These are phyloP conservation scores for Pseudogymnoascus sp. DNA, from an alignment of 2,329 filamentous ascomycete genomes.

Conservation along the genomic window DNA sequence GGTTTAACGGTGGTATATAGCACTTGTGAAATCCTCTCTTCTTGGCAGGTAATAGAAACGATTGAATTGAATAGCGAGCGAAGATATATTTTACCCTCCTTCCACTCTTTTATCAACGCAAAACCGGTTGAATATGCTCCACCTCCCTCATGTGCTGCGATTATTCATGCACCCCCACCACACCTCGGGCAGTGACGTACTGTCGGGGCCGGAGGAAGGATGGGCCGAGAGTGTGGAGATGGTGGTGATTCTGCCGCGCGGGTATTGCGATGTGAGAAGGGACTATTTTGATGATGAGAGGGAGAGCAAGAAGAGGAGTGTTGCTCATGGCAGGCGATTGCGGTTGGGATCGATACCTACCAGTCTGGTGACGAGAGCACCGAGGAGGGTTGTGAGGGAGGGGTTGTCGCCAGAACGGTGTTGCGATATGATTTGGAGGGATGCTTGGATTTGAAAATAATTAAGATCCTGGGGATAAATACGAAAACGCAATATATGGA, in stretches of 20 bases:
- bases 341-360: background rate
- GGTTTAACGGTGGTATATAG: background rate
- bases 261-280: background rate
- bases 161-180: constrained; percentile 7
- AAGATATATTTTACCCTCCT: background rate
- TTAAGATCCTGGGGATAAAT: background rate
- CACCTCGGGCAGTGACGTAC: background rate
- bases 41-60: background rate
- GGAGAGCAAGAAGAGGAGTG: background rate
- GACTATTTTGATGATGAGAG: background rate
- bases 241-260: background rate
- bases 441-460: background rate
- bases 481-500: background rate
- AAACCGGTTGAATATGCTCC: background rate
- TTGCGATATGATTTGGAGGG: background rate
- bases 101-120: background rate
- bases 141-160: constrained; percentile 1
- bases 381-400: background rate
- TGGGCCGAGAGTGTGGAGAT: background rate
- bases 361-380: background rate
- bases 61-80: background rate
- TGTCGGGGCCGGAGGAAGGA: background rate
- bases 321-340: background rate
- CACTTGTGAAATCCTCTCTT: background rate
- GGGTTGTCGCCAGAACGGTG: background rate